These are phyloP conservation scores for Aspergillus melleus DNA, from an alignment of 2,329 filamentous ascomycete species.

Conservation along the genomic window DNA sequence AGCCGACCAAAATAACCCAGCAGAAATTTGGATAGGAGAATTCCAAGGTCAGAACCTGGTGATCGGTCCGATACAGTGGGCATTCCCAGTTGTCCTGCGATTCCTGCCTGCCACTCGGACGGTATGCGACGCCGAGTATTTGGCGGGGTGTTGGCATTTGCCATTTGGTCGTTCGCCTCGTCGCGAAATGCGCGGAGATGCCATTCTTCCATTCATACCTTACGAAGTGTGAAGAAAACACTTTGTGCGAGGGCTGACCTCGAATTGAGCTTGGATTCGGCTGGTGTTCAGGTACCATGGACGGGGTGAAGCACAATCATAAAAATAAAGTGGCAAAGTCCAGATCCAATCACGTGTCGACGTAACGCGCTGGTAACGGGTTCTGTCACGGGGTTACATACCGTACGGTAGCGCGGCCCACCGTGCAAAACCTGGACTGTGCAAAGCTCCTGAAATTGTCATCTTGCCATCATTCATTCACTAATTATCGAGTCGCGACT, in stretches of 20 bases:
- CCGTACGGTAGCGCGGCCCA: neutral
- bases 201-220: neutral
- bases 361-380: neutral
- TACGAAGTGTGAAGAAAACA: too few relatives aligned
- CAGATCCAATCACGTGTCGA: neutral
- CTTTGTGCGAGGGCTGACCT: neutral
- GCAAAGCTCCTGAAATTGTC: neutral
- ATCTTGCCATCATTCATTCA: neutral
- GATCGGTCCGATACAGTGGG: neutral
- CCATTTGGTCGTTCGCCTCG: neutral
- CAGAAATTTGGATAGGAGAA: neutral
- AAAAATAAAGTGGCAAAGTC: neutral
- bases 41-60: neutral
- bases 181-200: neutral
- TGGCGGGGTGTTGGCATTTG: neutral
- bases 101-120: neutral
- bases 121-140: neutral
- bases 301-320: neutral
- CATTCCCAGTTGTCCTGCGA: neutral
- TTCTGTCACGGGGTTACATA: neutral
- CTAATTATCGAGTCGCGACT: neutral
- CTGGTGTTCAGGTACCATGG: neutral
- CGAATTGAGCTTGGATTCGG: neutral
- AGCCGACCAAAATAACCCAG: neutral
- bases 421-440: neutral